Evolutionary conservation across 371 early-diverging fungal species (phyloP), one percentile per base, ranked within the genome.

Genomic region (Lichtheimia ornata): DNA sequence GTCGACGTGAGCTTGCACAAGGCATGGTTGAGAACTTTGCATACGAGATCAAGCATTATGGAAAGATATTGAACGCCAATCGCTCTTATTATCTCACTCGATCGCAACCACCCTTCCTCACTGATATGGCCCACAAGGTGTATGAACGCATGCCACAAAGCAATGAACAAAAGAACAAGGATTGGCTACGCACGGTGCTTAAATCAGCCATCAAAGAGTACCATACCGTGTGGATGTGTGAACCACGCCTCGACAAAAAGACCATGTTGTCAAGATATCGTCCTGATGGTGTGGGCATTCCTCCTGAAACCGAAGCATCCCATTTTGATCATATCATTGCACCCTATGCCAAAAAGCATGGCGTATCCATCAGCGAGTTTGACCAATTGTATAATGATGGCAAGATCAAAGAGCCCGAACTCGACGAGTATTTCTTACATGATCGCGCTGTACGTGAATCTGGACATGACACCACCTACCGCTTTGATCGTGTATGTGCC

Each of bases 61-160:
- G 94, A 61, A 96, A 96, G 74, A 96, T 97, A 57, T 79, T 96
- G 54, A 97, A 97, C 70, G 97, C 96, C 65, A 96, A 96, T 75
- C 90, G 97, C 25, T 88, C 89, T 49, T 97, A 97, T 81, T 97
- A 96, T 70, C 76, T 97, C 50, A 90, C 89, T 4, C 85, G 97
- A 17, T 94, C 95, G 4, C 97, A 97, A 73, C 97, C 97, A 14
- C 97, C 97, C 12, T 95, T 97, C 73, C 72, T 97, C 52, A 94
- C 96, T 0, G 95, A 96, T 71, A 96, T 97, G 97, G 82, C 87
- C 5, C 74, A 91, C 27, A 77, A 84, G 59, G 90, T 93, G 15
- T 89, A 84, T 57, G 77, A 84, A 52, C 66, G 73, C 27, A 69
- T 89, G 18, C 61, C 73, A 22, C 59, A 66, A 6, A 35, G 20